Base-by-base conservation (phyloP, 2,329 filamentous ascomycete species). In the Fusarium pseudoanthophilum region DNA sequence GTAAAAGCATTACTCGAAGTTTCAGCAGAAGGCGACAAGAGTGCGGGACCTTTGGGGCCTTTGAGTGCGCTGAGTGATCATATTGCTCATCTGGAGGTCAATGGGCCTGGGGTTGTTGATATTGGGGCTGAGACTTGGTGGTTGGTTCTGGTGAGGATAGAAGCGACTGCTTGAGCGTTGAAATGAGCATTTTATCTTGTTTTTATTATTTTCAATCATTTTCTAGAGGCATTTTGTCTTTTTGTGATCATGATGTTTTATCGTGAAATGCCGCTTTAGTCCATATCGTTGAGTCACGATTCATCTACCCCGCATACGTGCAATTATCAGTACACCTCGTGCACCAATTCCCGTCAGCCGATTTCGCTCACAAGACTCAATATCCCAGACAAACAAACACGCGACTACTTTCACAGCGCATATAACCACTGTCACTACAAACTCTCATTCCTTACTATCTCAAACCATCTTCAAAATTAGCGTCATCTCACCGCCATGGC, bases 1-100 rank as follows among this genome's bases (percentile, higher is more conserved):
- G 80, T 84, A 7, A 82, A 82, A 18, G 81, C 80, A 7, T 76
- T 88, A 67, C 64, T 87, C 8, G 83, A 84, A 36, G 78, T 82
- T 46, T 83, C 84, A 0, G 39, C 58, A 7, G 53, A 64, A 5
- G 73, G 67, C 2, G 77, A 78, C 14, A 71, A 61, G 11, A 72
- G 69, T 9, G 28, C 42, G 6, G 73, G 64, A 1, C 74, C 76
- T 0, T 45, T 72, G 7, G 72, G 49, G 0, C 77, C 80, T 28
- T 57, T 82, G 21, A 61, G 66, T 24, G 76, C 75, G 1, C 49
- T 82, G 59, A 73, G 77, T 24, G 71, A 67, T 5, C 75, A 79
- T 40, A 72, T 83, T 40, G 78, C 78, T 10, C 69, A 75, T 26
- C 39, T 84, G 0, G 75, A 83, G 24, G 65, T 82, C 1, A 56